Conservation (phyloP, 176 grass and related monocot genomes). For the Ensete ventricosum region DNA sequence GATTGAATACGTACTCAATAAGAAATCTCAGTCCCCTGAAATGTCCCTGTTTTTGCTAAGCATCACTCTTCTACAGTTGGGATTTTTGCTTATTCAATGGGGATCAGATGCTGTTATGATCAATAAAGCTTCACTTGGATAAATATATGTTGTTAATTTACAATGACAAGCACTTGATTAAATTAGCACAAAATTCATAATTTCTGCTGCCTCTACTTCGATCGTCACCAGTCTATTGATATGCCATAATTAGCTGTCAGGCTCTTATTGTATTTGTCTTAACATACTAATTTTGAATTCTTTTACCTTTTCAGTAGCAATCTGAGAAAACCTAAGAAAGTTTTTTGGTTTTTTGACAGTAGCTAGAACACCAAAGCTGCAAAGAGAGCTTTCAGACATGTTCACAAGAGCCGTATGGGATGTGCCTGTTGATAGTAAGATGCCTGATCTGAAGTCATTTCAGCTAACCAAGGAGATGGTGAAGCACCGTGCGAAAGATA, state of each 20-base stretch:
- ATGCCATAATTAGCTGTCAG: too few relatives aligned
- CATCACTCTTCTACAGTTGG: not conserved
- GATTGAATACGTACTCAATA: not conserved
- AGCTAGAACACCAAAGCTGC: too few relatives aligned
- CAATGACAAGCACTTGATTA: not conserved
- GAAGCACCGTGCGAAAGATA: slow-evolving; percentile 39
- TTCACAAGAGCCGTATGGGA: slow-evolving; percentile 58
- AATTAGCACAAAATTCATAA: not conserved
- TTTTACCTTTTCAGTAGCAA: too few relatives aligned
- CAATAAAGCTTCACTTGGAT: too few relatives aligned
- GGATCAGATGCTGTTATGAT: not conserved
- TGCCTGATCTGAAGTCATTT: slow-evolving; percentile 50
- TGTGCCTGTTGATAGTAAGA: slow-evolving; percentile 25
- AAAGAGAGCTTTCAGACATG: slow-evolving; percentile 24
- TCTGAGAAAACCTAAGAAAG: too few relatives aligned
- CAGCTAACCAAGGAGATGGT: slow-evolving; percentile 59
- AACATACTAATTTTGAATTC: too few relatives aligned
- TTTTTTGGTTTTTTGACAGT: too few relatives aligned
- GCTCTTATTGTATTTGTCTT: too few relatives aligned
- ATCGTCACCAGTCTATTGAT: not conserved
- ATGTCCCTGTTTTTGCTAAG: not conserved
- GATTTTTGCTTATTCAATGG: not conserved
- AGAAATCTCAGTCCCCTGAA: not conserved
- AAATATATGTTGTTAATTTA: too few relatives aligned
- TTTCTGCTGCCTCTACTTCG: not conserved